Conservation (phyloP, 768 basidiomycete genomes). For the Phaeolepiota aurea region DNA sequence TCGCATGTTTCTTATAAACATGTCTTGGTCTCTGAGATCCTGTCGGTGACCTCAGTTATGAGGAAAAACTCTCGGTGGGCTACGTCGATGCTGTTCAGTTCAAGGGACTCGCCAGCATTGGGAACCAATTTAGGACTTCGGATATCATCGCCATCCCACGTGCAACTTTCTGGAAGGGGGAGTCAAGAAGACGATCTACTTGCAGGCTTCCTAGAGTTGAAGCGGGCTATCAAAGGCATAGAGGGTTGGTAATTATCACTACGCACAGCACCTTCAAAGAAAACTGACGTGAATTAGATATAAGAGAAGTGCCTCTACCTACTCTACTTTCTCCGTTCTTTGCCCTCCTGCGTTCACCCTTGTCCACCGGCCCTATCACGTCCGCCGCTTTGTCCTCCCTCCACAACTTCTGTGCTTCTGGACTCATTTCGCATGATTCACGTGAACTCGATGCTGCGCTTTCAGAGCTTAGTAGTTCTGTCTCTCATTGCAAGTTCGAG, state of each 20-base stretch:
- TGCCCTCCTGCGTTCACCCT: conserved; percentile 83
- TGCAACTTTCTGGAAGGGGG: conserved; percentile 37
- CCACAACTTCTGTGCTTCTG: conserved; percentile 80
- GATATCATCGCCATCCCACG: conserved; percentile 41
- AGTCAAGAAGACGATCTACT: conserved; percentile 80
- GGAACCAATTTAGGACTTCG: conserved; percentile 71
- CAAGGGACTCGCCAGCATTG: conserved; percentile 59
- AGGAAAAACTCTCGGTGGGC: conserved; percentile 98
- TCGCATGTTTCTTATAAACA: conserved; percentile 61
- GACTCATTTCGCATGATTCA: conserved; percentile 55
- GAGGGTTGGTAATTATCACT: conserved; percentile 38
- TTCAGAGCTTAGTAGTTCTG: conserved; percentile 76
- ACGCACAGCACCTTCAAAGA: not conserved
- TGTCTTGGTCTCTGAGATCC: conserved; percentile 84
- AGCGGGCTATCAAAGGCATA: conserved; percentile 60
- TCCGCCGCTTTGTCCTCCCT: conserved; percentile 87
- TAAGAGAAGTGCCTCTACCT: conserved; percentile 47
- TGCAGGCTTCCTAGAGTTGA: conserved; percentile 82
- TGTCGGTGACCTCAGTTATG: conserved; percentile 89
- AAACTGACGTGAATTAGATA: conserved; percentile 34
- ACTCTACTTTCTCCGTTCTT: conserved; percentile 82
- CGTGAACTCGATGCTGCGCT: conserved; percentile 57
- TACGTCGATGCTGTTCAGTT: conserved; percentile 53
- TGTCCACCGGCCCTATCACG: conserved; percentile 96
- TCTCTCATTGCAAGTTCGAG: conserved; percentile 97